Conservation (phyloP, 2,329 filamentous ascomycete genomes). For the Sporothrix brunneoviolacea region DNA sequence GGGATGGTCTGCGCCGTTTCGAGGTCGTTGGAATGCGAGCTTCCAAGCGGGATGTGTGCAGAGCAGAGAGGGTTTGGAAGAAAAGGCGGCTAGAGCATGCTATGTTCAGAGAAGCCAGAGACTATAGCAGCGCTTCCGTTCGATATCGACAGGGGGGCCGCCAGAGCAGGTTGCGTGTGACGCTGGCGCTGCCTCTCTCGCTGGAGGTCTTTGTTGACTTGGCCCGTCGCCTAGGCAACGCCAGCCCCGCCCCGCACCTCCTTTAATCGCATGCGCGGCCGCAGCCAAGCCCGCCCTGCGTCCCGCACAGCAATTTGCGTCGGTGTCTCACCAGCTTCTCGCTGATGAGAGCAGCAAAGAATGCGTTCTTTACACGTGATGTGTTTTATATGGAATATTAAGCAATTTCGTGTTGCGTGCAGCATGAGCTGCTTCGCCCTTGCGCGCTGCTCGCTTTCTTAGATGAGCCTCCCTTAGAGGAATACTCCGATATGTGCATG, state of each 20-base stretch:
- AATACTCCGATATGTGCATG: too few relatives aligned
- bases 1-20: too few relatives aligned
- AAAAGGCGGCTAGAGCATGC: slow-evolving; percentile 1
- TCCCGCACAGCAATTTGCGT: background rate
- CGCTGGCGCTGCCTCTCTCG: background rate
- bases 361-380: too few relatives aligned
- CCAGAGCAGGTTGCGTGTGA: background rate
- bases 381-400: too few relatives aligned
- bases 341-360: too few relatives aligned
- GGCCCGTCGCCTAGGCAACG: slow-evolving; percentile 9
- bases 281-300: too few relatives aligned
- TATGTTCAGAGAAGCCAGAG: background rate
- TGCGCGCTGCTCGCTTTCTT: too few relatives aligned
- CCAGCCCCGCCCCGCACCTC: background rate
- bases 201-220: slow-evolving; percentile 7
- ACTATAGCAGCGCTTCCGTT: background rate
- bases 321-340: too few relatives aligned
- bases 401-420: too few relatives aligned
- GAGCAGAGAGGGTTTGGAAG: background rate
- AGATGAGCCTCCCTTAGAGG: too few relatives aligned
- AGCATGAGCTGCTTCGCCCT: too few relatives aligned
- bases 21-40: slow-evolving; percentile 10
- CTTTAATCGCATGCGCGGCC: slow-evolving; percentile 3
- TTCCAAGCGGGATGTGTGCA: slow-evolving; percentile 3
- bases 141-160: background rate